Evolutionary conservation across 768 basidiomycete species (phyloP).

Genomic region (Kwoniella botswanensis): DNA sequence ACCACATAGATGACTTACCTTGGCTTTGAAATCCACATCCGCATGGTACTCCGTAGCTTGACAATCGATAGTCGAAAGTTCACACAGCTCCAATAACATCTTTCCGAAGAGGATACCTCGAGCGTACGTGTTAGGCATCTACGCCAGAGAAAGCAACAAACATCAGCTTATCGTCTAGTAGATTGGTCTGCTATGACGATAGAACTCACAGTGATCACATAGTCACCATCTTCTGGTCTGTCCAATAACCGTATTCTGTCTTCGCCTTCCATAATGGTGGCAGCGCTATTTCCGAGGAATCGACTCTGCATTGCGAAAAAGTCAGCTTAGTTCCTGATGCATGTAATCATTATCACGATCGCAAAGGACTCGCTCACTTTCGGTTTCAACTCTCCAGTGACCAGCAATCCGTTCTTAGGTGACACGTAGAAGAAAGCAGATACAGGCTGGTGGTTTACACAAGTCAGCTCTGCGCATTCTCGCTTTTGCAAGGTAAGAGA

Average conservation of each 20-base stretch:
- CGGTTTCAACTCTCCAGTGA: conserved; percentile 91
- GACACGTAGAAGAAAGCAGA: conserved; percentile 92
- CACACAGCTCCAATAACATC: conserved; percentile 96
- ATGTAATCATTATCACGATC: background rate
- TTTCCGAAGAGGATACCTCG: conserved; percentile 62
- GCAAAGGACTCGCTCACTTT: conserved; percentile 60
- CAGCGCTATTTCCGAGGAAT: conserved; percentile 95
- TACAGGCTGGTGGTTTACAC: conserved; percentile 60
- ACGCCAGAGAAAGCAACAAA: conserved; percentile 72
- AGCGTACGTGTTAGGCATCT: conserved; percentile 97
- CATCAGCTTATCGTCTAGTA: background rate
- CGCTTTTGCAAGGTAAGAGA: background rate
- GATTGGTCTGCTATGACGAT: background rate
- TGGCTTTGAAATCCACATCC: conserved; percentile 96
- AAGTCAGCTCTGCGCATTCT: background rate
- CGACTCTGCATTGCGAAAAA: conserved; percentile 62
- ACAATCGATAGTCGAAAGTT: conserved; percentile 82
- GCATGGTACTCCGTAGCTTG: conserved; percentile 73
- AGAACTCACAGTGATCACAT: conserved; percentile 64
- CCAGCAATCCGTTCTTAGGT: conserved; percentile 81
- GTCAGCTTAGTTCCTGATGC: background rate
- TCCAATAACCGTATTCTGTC: conserved; percentile 84
- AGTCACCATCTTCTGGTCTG: conserved; percentile 75
- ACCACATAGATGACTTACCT: conserved; percentile 63
- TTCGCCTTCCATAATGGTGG: conserved; percentile 95